Evolutionary conservation across 768 basidiomycete species (phyloP).

Genomic region (Goffeauzyma gilvescens): DNA sequence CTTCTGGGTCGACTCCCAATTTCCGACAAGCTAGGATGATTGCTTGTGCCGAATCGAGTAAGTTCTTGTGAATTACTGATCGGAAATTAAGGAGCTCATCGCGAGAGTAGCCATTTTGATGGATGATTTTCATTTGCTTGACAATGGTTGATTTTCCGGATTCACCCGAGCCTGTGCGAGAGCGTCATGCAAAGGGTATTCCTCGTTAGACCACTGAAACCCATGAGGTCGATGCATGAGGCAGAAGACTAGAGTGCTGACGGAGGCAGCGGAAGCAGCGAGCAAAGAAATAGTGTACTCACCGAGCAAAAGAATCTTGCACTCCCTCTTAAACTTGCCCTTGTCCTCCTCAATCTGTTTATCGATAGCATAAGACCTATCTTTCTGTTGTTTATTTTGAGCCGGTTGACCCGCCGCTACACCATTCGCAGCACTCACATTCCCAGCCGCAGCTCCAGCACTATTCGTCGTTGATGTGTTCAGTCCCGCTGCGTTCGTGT

Average conservation of each 20-base stretch:
- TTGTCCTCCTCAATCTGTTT: conserved; percentile 68
- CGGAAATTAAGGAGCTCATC: conserved; percentile 61
- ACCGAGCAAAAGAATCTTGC: conserved; percentile 86
- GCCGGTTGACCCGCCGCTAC: conserved; percentile 9
- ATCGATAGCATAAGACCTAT: conserved; percentile 43
- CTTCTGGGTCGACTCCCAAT: conserved; percentile 57
- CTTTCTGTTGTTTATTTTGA: conserved; percentile 16
- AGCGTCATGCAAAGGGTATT: background rate
- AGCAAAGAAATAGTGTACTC: conserved; percentile 29
- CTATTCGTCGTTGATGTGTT: background rate
- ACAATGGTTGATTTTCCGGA: conserved; percentile 90
- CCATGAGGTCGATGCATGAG: background rate
- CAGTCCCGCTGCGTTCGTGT: conserved; percentile 8
- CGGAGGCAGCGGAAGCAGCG: no score
- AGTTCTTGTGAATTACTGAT: conserved; percentile 47
- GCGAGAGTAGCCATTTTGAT: conserved; percentile 68
- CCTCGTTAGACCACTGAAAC: background rate
- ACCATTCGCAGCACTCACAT: conserved; percentile 10
- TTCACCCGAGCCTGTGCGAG: conserved; percentile 62
- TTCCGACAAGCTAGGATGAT: conserved; percentile 71
- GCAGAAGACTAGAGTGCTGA: background rate
- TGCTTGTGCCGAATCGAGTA: conserved; percentile 72
- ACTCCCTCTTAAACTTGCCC: conserved; percentile 62
- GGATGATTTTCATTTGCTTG: conserved; percentile 98
- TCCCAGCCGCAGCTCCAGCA: background rate